Evolutionary conservation across 176 grass and related monocot genomes (phyloP).

Genomic region (Guadua angustifolia): DNA sequence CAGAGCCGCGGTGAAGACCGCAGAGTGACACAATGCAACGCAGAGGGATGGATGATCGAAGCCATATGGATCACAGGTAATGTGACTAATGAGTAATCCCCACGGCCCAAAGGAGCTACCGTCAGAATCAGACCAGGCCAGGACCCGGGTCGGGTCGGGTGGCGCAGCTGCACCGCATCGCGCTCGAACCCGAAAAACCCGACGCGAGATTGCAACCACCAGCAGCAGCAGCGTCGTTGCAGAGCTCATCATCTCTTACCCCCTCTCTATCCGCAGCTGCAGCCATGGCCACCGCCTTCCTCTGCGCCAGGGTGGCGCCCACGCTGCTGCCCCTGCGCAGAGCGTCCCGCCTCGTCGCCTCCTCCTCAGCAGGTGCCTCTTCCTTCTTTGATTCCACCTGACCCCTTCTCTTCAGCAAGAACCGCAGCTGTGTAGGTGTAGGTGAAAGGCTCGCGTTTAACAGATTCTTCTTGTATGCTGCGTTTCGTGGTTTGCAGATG

Average conservation of each 20-base stretch:
- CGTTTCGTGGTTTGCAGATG: neutral
- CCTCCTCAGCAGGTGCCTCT: constrained; percentile 38
- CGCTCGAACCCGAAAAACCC: neutral
- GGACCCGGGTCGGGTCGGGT: neutral
- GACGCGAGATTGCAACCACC: neutral
- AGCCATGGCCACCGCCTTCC: constrained; percentile 47
- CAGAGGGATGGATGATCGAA: neutral
- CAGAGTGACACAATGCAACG: neutral
- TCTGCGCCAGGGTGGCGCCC: constrained; percentile 33
- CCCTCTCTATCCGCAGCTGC: neutral
- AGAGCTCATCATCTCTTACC: constrained; percentile 10
- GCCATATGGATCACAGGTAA: neutral
- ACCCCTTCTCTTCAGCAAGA: neutral
- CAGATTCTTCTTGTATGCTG: neutral
- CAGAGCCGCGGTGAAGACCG: neutral
- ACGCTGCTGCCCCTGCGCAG: neutral
- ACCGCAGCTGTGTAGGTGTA: neutral
- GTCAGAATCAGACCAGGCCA: neutral
- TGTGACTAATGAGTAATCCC: neutral
- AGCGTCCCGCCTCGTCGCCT: constrained; percentile 31
- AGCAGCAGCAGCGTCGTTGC: neutral
- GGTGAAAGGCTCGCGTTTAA: neutral
- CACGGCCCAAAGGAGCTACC: neutral
- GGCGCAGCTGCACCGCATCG: neutral
- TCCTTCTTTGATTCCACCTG: neutral